phyloP scores from a whole-genome alignment of 305 asterid species.

The Solanum hybrid region DNA sequence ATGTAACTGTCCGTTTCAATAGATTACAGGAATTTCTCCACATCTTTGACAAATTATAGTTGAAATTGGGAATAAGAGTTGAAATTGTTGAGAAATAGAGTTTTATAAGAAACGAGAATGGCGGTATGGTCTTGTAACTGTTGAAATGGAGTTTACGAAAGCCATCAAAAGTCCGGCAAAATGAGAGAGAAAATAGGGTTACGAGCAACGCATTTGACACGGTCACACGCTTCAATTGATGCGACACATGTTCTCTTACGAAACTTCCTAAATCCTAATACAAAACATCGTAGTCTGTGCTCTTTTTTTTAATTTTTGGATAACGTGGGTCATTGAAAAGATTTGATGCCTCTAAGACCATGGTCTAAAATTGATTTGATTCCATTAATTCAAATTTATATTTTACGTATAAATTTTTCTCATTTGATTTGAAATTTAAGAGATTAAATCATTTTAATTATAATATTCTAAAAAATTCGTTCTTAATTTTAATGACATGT shows the following conservation, averaged over 20 bases:
- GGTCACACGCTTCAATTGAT: not conserved
- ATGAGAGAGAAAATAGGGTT: not conserved
- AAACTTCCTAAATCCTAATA: not conserved
- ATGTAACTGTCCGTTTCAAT: slow-evolving; percentile 7
- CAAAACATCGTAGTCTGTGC: not conserved
- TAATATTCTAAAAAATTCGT: too few relatives aligned
- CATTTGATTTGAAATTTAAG: too few relatives aligned
- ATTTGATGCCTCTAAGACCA: not conserved
- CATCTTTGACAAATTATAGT: not conserved
- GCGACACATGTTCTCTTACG: not conserved
- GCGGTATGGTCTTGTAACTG: not conserved
- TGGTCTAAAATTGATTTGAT: not conserved
- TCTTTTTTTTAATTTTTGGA: not conserved
- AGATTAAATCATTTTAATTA: not conserved
- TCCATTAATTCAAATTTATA: not conserved
- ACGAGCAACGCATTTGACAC: not conserved
- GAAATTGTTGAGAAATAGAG: not conserved
- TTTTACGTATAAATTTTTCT: rapidly evolving
- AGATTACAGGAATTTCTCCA: slow-evolving; percentile 10
- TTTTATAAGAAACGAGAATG: not conserved
- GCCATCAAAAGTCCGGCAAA: not conserved
- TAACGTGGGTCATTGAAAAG: not conserved
- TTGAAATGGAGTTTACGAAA: not conserved
- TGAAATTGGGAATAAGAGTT: not conserved
- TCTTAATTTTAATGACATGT: too few relatives aligned